Percentiles rank a stretch among this genome's conserved stretches.
These are phyloP conservation scores for Calonectria leucothoes DNA, from an alignment of 2,329 filamentous ascomycete species.

Conservation along the genomic window DNA sequence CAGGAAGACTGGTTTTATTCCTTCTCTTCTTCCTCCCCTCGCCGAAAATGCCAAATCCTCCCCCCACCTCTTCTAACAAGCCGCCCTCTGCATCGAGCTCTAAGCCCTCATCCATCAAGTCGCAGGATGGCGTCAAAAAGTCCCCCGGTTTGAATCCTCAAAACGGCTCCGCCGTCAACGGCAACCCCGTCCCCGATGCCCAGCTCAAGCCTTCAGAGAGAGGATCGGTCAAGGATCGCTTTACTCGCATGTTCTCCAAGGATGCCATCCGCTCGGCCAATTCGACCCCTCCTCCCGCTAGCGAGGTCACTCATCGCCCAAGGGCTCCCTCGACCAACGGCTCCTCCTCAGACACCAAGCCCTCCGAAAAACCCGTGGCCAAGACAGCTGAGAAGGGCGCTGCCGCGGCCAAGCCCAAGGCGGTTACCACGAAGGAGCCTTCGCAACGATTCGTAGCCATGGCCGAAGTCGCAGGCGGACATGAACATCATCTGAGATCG, in stretches of 20 bases:
- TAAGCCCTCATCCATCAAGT: slow-evolving; percentile 62
- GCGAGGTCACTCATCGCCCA: slow-evolving; percentile 47
- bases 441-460: slow-evolving; percentile 64
- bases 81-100: slow-evolving; percentile 58
- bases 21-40: slow-evolving; percentile 7
- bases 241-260: slow-evolving; percentile 75
- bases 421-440: slow-evolving; percentile 47
- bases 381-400: slow-evolving; percentile 43
- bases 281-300: slow-evolving; percentile 48
- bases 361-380: slow-evolving; percentile 30
- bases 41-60: slow-evolving; percentile 47
- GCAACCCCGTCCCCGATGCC: slow-evolving; percentile 34
- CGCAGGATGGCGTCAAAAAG: slow-evolving; percentile 55
- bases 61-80: slow-evolving; percentile 45
- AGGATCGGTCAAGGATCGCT: slow-evolving; percentile 71
- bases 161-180: slow-evolving; percentile 50
- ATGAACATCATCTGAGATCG: slow-evolving; percentile 90
- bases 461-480: slow-evolving; percentile 71
- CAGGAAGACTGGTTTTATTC: background rate
- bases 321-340: slow-evolving; percentile 50
- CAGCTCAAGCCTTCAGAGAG: slow-evolving; percentile 57
- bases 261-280: slow-evolving; percentile 53
- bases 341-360: slow-evolving; percentile 54
- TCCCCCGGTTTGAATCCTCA: slow-evolving; percentile 55
- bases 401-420: slow-evolving; percentile 44